Evolutionary conservation across 2,329 filamentous ascomycete genomes (phyloP), one percentile per base, ranked within the genome.

Genomic region (Arthrobotrys iridis): DNA sequence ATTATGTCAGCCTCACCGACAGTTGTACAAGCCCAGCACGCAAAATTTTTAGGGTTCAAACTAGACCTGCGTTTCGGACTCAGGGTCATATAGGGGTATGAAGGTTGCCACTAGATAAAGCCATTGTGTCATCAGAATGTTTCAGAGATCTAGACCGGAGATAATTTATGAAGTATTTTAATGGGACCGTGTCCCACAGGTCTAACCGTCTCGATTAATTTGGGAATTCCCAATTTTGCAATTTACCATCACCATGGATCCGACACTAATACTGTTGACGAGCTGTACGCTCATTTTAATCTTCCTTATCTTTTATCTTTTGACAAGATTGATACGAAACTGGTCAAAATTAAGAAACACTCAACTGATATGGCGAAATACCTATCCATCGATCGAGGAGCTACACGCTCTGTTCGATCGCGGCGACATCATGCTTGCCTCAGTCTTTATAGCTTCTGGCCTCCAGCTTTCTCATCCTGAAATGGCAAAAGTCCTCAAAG

Each of bases 331-430:
- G 8, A 3, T 22, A 15, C 58, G 13, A n/a, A 18, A n/a, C 2
- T 58, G 46, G 58, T 15, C 4, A 26, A 37, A 13, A n/a, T 22
- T 71, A 4, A 40, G 22, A 43, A 20, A 46, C 7, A 48, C 30
- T 35, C 48, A 8, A 26, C 7, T 65, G 15, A 60, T 73, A 59
- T 73, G 68, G 68, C 55, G 60, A n/a, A 73, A 73, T 57, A 65
- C 63, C 57, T 65, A 65, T 33, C 68, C 68, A 11, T 73, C 68
- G 1, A 52, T 73, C 50, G 68, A 73, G 30, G 59, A 73, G 15
- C 59, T 73, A 3, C 68, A 73, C 20, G 59, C 68, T 18, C 68
- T 73, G 8, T 73, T 73, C 26, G 50, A 73, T 28, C 59, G 68
- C 5, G 68, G 68, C 11, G 68, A 73, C 20, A 52, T 65, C 10